Evolutionary conservation across 2,329 filamentous ascomycete species (phyloP).

Genomic region (Lasiodiplodia citricola): DNA sequence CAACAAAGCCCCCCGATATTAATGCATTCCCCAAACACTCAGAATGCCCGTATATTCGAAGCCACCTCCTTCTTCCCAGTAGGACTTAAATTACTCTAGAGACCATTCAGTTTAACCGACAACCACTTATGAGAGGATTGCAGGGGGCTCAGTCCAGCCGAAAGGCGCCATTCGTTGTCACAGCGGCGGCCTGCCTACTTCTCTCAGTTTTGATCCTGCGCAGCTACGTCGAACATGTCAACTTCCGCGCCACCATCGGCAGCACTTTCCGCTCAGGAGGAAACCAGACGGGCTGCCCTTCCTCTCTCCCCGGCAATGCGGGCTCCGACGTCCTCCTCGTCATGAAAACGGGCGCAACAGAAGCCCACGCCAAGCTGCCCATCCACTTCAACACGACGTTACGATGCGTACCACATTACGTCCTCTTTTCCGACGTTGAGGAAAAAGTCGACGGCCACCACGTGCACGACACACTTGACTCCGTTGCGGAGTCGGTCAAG

Average conservation of each 20-base stretch:
- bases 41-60: too few relatives aligned
- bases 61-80: too few relatives aligned
- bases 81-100: too few relatives aligned
- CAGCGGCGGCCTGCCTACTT: neutral
- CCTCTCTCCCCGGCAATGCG: slow-evolving; percentile 33
- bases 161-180: neutral
- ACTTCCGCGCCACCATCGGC: neutral
- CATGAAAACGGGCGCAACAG: slow-evolving; percentile 65
- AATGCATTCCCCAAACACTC: too few relatives aligned
- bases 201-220: neutral
- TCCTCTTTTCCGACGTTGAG: slow-evolving; percentile 47
- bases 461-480: slow-evolving; percentile 54
- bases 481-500: slow-evolving; percentile 46
- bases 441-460: slow-evolving; percentile 53
- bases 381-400: slow-evolving; percentile 45
- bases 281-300: slow-evolving; percentile 35
- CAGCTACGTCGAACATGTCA: neutral
- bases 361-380: slow-evolving; percentile 62
- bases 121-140: too few relatives aligned
- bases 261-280: slow-evolving; percentile 1
- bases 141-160: neutral
- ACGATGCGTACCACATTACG: slow-evolving; percentile 38
- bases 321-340: slow-evolving; percentile 61
- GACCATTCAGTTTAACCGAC: too few relatives aligned
- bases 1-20: too few relatives aligned